Base-by-base conservation (phyloP, 2,329 filamentous ascomycete genomes). In the Fusarium heterosporum region DNA sequence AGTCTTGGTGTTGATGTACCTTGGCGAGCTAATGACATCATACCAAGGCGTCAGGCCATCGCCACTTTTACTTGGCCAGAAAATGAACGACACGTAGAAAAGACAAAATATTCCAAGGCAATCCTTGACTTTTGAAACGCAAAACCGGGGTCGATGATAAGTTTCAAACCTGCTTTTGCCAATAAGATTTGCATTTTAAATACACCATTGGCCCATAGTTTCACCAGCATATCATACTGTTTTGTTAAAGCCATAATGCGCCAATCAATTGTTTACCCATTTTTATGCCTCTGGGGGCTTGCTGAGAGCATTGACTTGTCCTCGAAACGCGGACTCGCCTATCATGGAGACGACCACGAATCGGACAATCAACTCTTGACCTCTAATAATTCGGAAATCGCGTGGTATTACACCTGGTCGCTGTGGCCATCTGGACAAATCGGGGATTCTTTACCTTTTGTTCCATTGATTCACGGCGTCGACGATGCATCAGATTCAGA, bases 331-430 rank as follows among this genome's bases (percentile, higher is more conserved):
- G 72, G 72, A 1, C 66, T 74, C 1, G 72, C 70, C 2, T 73
- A 64, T 22, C 61, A 65, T 5, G 72, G 68, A 13, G 72, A 74
- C n/a, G 58, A 71, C 5, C 69, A 74, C 13, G 41, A 72, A 14
- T 61, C 74, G 0, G 80, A 82, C 53, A 74, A 74, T 39, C 57
- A 73, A n/a, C 68, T 81, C 2, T 54, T 81, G 1, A 55, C 77
- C 2, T 80, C 79, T 0, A 70, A 74, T 16, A 71, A 77, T 25
- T 81, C 80, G 0, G 71, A 76, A 8, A 75, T 82, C 13, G 67
- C 73, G 0, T 82, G 80, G 80, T 82, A 82, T 63, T 82, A 80
- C 53, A 82, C 78, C 0, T 81, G 79, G 79, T 79, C 79, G 1
- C 73, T 76, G 1, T 72, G 73, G 58, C 71, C 75, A 2, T 70